phyloP scores from a whole-genome alignment of 345 rosid genomes.

The Psidium friedrichsthalianum region DNA sequence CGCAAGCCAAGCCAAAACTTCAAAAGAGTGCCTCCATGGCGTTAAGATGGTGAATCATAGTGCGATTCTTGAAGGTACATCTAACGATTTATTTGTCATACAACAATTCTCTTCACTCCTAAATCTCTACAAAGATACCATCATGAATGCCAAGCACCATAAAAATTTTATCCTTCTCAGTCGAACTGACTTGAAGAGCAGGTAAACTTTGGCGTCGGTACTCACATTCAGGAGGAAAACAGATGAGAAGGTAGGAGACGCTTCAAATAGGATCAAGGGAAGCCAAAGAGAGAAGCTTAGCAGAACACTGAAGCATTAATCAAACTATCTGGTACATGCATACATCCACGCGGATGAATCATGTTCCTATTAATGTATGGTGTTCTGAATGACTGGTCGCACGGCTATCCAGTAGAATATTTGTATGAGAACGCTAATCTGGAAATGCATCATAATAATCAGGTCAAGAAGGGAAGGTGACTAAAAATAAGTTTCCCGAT shows the following conservation, averaged over 20 bases:
- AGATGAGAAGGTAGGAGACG: not conserved
- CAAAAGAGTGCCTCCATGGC: not conserved
- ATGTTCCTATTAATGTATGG: not conserved
- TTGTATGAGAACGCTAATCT: not conserved
- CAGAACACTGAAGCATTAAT: not conserved
- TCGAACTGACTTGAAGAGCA: not conserved
- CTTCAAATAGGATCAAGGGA: not conserved
- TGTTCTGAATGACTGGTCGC: not conserved
- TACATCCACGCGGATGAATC: not conserved
- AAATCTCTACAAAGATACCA: not conserved
- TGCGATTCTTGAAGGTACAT: not conserved
- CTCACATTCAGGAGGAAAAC: not conserved
- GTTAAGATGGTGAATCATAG: too few species aligned
- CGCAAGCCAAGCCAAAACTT: not conserved
- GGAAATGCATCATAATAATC: not conserved
- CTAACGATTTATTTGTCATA: not conserved
- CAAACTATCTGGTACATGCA: not conserved
- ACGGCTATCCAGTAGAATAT: not conserved
- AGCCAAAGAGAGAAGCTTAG: not conserved
- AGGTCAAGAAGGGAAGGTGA: not conserved
- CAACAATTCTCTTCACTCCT: not conserved
- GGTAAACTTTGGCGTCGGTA: not conserved
- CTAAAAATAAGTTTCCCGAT: not conserved
- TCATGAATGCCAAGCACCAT: not conserved
- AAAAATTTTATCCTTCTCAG: not conserved